Evolutionary conservation across 352 stramenopile genomes (phyloP).

Genomic region (Lagenidium sp.): DNA sequence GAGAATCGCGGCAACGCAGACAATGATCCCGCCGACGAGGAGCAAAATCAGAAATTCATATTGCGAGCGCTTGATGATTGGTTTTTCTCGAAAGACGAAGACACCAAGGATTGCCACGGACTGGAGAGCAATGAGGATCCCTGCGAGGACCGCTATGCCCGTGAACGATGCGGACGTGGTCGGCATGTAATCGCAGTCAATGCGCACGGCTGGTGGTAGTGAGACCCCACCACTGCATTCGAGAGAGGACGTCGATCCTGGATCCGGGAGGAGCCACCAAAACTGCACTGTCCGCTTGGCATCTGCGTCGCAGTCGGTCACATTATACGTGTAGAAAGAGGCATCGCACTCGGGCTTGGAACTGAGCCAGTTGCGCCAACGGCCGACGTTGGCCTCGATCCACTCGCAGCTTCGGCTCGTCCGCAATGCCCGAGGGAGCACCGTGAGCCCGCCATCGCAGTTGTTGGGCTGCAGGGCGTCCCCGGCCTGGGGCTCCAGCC

Average conservation of each 20-base stretch:
- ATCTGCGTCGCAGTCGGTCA: conserved; percentile 17
- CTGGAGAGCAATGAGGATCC: conserved; percentile 3
- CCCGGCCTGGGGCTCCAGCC: conserved; percentile 6
- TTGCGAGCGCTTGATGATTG: conserved; percentile 17
- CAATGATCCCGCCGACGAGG: conserved; percentile 16
- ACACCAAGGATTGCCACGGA: conserved; percentile 3
- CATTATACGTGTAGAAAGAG: conserved; percentile 27
- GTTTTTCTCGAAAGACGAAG: conserved; percentile 6
- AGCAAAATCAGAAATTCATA: conserved; percentile 12
- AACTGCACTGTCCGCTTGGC: conserved; percentile 22
- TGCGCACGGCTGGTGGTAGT: conserved; percentile 11
- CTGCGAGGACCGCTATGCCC: conserved; percentile 1
- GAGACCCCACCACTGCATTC: conserved; percentile 23
- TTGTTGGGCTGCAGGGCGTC: conserved; percentile 10
- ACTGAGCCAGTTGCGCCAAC: conserved; percentile 18
- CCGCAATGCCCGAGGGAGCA: neutral
- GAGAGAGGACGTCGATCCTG: conserved; percentile 10
- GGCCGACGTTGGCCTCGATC: conserved; percentile 15
- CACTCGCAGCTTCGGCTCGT: conserved; percentile 22
- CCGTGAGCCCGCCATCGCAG: conserved; percentile 15
- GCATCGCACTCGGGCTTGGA: conserved; percentile 22
- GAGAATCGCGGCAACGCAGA: conserved; percentile 14
- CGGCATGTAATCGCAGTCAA: conserved; percentile 28
- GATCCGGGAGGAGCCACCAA: conserved; percentile 25
- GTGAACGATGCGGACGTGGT: neutral